Conservation (phyloP, 1,284 basidiomycete species). For the Ganoderma lucidum region DNA sequence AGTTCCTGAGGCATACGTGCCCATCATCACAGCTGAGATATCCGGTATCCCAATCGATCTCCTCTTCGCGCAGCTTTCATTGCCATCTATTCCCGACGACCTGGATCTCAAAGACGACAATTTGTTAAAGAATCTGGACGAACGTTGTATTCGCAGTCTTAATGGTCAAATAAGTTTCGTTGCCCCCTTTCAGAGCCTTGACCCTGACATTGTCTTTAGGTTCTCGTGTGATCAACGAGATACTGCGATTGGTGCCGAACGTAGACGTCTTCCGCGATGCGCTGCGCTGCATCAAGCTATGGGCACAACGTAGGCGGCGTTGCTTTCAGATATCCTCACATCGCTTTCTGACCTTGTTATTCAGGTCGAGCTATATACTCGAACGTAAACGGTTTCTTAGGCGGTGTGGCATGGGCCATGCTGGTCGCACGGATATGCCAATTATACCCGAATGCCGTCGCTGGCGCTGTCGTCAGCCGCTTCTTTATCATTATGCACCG, state of each 20-base stretch:
- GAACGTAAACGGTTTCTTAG: constrained; percentile 98
- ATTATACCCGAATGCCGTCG: constrained; percentile 93
- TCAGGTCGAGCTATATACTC: constrained; percentile 95
- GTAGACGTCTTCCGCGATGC: constrained; percentile 95
- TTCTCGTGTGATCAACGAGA: constrained; percentile 96
- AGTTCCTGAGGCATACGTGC: constrained; percentile 96
- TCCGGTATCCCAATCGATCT: constrained; percentile 95
- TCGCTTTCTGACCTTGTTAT: neutral
- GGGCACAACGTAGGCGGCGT: constrained; percentile 86
- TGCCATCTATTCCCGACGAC: constrained; percentile 92
- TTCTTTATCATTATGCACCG: constrained; percentile 98
- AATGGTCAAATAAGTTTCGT: constrained; percentile 69
- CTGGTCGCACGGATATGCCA: constrained; percentile 98
- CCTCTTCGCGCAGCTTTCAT: constrained; percentile 86
- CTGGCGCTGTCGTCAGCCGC: constrained; percentile 94
- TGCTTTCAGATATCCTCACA: neutral
- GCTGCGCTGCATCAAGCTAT: constrained; percentile 95
- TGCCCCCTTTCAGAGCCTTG: neutral
- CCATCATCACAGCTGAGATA: constrained; percentile 92
- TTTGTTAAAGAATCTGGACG: constrained; percentile 93
- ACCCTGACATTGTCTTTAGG: constrained; percentile 53
- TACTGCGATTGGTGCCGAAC: constrained; percentile 94
- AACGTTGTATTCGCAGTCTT: constrained; percentile 93
- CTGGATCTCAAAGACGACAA: constrained; percentile 92
- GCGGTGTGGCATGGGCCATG: constrained; percentile 99